These are phyloP conservation scores for Tetrapisispora pingtungensis DNA, from an alignment of 805 yeast genomes.

Conservation along the genomic window DNA sequence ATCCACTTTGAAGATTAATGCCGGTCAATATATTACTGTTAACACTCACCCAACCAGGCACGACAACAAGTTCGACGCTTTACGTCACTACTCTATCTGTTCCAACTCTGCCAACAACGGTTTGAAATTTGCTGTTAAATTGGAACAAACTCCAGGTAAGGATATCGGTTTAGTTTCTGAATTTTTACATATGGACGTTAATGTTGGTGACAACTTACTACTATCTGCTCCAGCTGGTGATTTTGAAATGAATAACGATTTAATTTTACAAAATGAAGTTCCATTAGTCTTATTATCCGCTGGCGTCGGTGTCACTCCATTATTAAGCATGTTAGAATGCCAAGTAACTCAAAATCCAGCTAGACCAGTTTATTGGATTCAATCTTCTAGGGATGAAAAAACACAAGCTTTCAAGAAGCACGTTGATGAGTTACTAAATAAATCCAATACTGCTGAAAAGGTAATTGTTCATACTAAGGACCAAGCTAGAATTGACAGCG, in stretches of 20 bases:
- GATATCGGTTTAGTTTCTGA: slow-evolving; percentile 40
- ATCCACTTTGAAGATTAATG: slow-evolving; percentile 18
- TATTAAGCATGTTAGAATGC: slow-evolving; percentile 41
- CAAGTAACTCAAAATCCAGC: slow-evolving; percentile 19
- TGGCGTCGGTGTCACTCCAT: slow-evolving; percentile 63
- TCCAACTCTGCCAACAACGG: slow-evolving; percentile 29
- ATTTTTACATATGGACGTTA: slow-evolving; percentile 37
- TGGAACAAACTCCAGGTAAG: slow-evolving; percentile 24
- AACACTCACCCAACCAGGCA: slow-evolving; percentile 30
- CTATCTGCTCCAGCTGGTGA: slow-evolving; percentile 55
- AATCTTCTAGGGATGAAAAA: slow-evolving; percentile 18
- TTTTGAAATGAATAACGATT: slow-evolving; percentile 29
- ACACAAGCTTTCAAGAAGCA: slow-evolving; percentile 20
- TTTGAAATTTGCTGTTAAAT: slow-evolving; percentile 50
- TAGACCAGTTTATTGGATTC: slow-evolving; percentile 28
- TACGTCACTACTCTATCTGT: slow-evolving; percentile 54
- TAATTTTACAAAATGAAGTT: slow-evolving; percentile 23
- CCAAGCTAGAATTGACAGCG: slow-evolving; percentile 18
- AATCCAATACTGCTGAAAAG: slow-evolving; percentile 9
- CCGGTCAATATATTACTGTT: slow-evolving; percentile 35
- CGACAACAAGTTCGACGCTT: slow-evolving; percentile 33
- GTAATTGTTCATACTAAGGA: slow-evolving; percentile 15
- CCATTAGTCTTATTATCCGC: slow-evolving; percentile 41
- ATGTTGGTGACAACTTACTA: slow-evolving; percentile 39
- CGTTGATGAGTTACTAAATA: slow-evolving; percentile 15